Conservation (phyloP, 352 stramenopile genomes). For the Saprolegnia diclina region DNA sequence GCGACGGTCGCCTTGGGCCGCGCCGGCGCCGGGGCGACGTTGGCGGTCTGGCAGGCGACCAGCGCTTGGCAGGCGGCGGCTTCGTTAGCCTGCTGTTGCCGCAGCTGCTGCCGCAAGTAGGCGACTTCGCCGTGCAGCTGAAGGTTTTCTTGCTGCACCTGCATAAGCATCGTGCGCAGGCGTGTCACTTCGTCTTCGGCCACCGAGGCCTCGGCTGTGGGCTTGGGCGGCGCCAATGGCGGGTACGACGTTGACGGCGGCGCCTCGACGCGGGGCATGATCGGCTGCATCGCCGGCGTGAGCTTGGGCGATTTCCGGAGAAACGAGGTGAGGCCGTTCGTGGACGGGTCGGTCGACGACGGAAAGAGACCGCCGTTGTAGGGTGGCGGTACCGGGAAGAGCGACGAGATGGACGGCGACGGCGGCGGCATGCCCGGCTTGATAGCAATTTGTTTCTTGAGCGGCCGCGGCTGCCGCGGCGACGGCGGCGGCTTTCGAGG, state of each 20-base stretch:
- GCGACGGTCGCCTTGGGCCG: background rate
- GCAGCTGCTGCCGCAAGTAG: conserved; percentile 52
- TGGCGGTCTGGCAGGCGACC: conserved; percentile 14
- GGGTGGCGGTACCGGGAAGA: background rate
- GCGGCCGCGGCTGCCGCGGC: background rate
- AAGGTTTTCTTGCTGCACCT: conserved; percentile 65
- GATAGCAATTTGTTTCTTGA: conserved; percentile 5
- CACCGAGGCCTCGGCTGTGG: background rate
- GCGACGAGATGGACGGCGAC: conserved; percentile 2
- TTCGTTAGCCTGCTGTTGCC: conserved; percentile 23
- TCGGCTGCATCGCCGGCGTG: background rate
- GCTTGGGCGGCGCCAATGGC: background rate
- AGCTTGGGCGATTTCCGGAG: conserved; percentile 2
- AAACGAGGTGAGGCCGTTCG: conserved; percentile 4
- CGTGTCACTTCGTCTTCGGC: conserved; percentile 17
- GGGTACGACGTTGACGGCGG: background rate
- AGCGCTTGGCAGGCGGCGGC: conserved; percentile 21
- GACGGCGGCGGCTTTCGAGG: conserved; percentile 1
- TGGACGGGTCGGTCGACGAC: background rate
- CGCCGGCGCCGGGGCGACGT: background rate
- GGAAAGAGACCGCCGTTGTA: background rate
- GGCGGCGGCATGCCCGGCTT: conserved; percentile 5
- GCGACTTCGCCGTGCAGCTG: conserved; percentile 61
- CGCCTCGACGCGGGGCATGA: conserved; percentile 5
- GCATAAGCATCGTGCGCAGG: conserved; percentile 57